Conservation (phyloP, 768 basidiomycete species). For the Mycena galopus region DNA sequence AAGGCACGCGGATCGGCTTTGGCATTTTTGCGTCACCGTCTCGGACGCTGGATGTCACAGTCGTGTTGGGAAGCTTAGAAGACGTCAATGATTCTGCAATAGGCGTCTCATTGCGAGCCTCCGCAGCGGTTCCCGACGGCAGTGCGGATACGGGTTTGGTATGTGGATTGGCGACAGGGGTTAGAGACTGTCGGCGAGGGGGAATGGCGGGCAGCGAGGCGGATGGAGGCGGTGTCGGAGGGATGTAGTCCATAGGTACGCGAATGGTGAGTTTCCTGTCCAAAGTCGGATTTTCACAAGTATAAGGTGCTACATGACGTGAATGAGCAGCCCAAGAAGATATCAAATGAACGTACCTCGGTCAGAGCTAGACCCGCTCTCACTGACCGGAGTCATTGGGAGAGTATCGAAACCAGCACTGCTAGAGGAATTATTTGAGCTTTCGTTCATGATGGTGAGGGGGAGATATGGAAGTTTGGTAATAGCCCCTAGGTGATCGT, state of each 20-base stretch:
- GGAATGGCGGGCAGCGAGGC: conserved; percentile 29
- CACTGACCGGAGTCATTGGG: conserved; percentile 26
- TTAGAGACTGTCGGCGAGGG: conserved; percentile 9
- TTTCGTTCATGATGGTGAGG: conserved; percentile 4
- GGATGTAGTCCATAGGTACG: conserved; percentile 30
- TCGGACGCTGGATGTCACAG: neutral
- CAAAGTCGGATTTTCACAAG: neutral
- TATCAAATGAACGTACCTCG: neutral
- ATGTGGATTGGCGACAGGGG: conserved; percentile 17
- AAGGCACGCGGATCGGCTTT: conserved; percentile 4
- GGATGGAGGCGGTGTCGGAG: conserved; percentile 32
- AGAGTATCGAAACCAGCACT: neutral
- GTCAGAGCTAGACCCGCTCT: neutral
- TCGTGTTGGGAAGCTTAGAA: conserved; percentile 1
- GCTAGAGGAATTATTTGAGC: neutral
- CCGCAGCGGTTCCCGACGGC: neutral
- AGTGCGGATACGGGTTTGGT: conserved; percentile 28
- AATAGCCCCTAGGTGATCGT: neutral
- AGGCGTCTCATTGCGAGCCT: neutral
- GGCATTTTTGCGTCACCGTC: neutral
- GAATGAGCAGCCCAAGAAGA: neutral
- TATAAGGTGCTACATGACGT: neutral
- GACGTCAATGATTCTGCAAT: neutral
- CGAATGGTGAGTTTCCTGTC: conserved; percentile 30
- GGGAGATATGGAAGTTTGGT: neutral